Evolutionary conservation across 257 asterid genomes (phyloP).

Genomic region (Coffea eugenioides): DNA sequence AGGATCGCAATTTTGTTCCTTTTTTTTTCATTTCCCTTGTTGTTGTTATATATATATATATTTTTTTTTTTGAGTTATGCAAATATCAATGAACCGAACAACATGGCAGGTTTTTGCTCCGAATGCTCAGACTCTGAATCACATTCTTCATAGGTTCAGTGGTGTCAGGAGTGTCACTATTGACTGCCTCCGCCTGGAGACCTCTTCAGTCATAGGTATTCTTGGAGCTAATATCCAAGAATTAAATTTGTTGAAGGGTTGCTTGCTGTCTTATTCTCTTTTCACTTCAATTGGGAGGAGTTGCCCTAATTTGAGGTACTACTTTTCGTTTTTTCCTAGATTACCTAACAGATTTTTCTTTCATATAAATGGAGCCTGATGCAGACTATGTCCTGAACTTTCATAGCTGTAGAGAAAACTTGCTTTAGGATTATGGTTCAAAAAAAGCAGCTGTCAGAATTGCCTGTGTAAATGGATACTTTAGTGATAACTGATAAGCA

Average conservation of each 20-base stretch:
- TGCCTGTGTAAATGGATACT: not conserved
- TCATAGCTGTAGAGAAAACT: too few relatives aligned
- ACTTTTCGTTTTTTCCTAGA: not conserved
- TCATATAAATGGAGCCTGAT: too few relatives aligned
- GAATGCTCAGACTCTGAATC: constrained; percentile 41
- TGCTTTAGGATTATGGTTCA: not conserved
- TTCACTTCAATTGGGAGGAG: constrained; percentile 44
- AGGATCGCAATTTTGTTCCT: not conserved
- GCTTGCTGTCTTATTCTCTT: constrained; percentile 38
- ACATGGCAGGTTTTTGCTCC: constrained; percentile 55
- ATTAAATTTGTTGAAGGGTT: constrained; percentile 67
- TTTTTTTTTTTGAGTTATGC: not conserved
- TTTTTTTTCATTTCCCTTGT: too few relatives aligned
- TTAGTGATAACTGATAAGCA: too few relatives aligned
- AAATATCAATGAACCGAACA: not conserved
- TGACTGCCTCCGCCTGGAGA: constrained; percentile 61
- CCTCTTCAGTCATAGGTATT: constrained; percentile 35
- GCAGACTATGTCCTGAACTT: not conserved
- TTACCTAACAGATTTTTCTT: not conserved
- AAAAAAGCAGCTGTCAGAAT: not conserved
- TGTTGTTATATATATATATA: not conserved
- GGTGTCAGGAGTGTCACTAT: constrained; percentile 45
- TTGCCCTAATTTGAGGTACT: constrained; percentile 71
- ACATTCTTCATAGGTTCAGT: constrained; percentile 33
- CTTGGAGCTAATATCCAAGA: constrained; percentile 54